Conservation (phyloP, 805 yeast species). For the Starmerella gropengiesseri region DNA sequence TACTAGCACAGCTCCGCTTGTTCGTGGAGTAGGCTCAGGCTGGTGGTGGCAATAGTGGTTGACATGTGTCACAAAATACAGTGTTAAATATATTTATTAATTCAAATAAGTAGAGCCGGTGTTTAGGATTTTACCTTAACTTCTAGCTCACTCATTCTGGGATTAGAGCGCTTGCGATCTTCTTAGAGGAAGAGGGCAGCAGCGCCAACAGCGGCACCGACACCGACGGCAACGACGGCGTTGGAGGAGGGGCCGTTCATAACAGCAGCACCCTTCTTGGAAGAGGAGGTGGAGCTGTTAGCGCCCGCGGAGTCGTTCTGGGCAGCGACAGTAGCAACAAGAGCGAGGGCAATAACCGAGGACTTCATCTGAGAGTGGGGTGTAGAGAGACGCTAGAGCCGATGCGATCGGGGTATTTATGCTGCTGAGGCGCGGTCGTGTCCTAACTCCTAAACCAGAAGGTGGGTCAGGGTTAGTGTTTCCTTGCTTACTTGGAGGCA, state of each 20-base stretch:
- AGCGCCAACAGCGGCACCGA: conserved; percentile 23
- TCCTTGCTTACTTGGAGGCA: no score
- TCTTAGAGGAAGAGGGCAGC: conserved; percentile 21
- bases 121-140: background rate
- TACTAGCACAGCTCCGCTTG: no score
- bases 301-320: conserved; percentile 3
- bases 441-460: background rate
- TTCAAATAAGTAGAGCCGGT: no score
- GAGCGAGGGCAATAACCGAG: conserved; percentile 8
- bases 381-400: background rate
- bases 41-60: no score
- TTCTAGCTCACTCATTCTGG: background rate
- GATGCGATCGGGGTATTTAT: conserved; percentile 1
- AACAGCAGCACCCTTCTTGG: conserved; percentile 6
- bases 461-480: conserved; percentile 3
- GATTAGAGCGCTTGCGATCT: background rate
- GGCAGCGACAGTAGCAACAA: conserved; percentile 12
- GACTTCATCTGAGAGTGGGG: conserved; percentile 9
- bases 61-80: no score
- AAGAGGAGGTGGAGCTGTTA: no score
- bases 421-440: no score
- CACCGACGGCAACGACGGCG: conserved; percentile 19
- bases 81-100: no score
- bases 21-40: no score
- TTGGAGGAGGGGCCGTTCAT: conserved; percentile 9